Evolutionary conservation across 2,329 filamentous ascomycete species (phyloP).

Genomic region (Xylariaceae sp.): DNA sequence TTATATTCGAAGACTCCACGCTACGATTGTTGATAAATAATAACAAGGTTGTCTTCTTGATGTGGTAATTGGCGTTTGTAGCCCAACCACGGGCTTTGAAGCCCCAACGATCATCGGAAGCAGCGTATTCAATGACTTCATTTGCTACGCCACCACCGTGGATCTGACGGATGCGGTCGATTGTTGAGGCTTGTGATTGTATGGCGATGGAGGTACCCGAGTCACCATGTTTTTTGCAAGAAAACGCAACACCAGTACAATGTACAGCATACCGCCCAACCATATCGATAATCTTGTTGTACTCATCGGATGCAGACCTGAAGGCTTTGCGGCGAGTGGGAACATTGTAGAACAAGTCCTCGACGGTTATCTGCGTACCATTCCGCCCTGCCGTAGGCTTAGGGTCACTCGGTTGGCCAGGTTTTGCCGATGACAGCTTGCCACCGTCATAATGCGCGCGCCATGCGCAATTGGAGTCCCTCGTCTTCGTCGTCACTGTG

Average conservation of each 20-base stretch:
- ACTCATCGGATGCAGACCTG: slow-evolving; percentile 87
- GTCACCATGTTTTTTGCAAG: slow-evolving; percentile 94
- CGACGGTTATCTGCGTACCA: slow-evolving; percentile 93
- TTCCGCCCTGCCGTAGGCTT: slow-evolving; percentile 82
- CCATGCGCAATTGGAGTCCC: slow-evolving; percentile 84
- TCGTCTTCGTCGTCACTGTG: slow-evolving; percentile 89
- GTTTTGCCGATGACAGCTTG: slow-evolving; percentile 75
- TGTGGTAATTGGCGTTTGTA: slow-evolving; percentile 91
- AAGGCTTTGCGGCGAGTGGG: slow-evolving; percentile 86
- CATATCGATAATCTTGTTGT: slow-evolving; percentile 95
- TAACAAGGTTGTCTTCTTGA: slow-evolving; percentile 81
- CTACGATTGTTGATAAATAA: slow-evolving; percentile 96
- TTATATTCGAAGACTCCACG: slow-evolving; percentile 84
- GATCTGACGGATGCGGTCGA: slow-evolving; percentile 86
- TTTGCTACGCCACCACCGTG: slow-evolving; percentile 81
- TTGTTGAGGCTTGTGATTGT: slow-evolving; percentile 63
- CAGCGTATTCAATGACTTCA: slow-evolving; percentile 74
- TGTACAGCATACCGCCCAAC: slow-evolving; percentile 92
- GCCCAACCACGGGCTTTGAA: slow-evolving; percentile 78
- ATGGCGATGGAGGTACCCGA: slow-evolving; percentile 78
- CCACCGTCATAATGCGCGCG: slow-evolving; percentile 84
- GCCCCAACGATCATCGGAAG: slow-evolving; percentile 71
- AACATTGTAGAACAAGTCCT: slow-evolving; percentile 96
- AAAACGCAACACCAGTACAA: slow-evolving; percentile 86
- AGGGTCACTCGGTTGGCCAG: slow-evolving; percentile 80